Evolutionary conservation across 2,329 filamentous ascomycete species (phyloP), one percentile per base, ranked within the genome.

Genomic region (Blumeria graminis): DNA sequence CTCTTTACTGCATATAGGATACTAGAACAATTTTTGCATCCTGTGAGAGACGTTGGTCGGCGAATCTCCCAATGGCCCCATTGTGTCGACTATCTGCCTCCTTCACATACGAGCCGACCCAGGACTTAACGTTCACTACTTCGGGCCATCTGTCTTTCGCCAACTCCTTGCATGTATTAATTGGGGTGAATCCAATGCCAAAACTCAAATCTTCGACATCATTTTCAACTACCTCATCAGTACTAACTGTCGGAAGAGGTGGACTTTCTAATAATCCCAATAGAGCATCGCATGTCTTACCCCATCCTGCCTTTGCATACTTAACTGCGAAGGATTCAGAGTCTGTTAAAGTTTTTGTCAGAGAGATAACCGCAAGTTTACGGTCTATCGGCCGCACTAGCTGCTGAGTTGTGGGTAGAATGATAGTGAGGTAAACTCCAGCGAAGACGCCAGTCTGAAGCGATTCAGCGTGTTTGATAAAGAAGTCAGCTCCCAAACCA

Each of bases 141-240:
- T 95, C 84, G 0, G 89, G 84, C 73, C 88, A 96, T 18, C 89
- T 84, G 67, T 96, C 92, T 55, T 75, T 76, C 1, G 77, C 71
- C 3, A 78, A 72, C 58, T 81, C 81, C 67, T 83, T 86, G 71
- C 90, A 92, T 0, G 90, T 95, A 71, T 90, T 94, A 60, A 98
- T 76, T 35, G 86, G 82, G 0, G 92, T 96, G 70, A 94, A 98
- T 8, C 88, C 90, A 61, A 95, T 81, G 32, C 92, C 92, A 65
- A 98, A 98, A 33, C 86, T 83, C 62, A 95, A 81, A 67, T 98
- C 92, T 64, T 98, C 92, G 32, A 94, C 85, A 64, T 96, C 90
- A 3, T 87, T 82, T 66, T 96, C 92, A 10, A 80, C 78, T 60
- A 94, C 82, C 55, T 86, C 71, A 62, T 93, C 87, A 60, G 86